Evolutionary conservation across 139 green algal species (phyloP).

Genomic region (Closterium sp.): DNA sequence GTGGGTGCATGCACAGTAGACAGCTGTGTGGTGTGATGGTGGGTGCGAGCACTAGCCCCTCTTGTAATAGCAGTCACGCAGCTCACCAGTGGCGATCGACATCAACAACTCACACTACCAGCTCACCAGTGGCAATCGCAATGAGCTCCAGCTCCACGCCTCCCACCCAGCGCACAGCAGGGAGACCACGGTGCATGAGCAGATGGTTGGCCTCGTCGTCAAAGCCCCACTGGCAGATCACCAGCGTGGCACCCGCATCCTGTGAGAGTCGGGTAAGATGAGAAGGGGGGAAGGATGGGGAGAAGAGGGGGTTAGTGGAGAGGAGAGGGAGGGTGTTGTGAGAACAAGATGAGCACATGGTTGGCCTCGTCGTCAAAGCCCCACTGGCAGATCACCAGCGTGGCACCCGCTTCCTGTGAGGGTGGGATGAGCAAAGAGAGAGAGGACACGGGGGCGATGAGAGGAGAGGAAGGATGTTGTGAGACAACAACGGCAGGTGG

Average conservation of each 20-base stretch:
- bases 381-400: constrained; percentile 96
- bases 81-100: constrained; percentile 90
- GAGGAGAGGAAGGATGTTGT: too few relatives aligned
- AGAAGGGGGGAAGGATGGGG: too few relatives aligned
- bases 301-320: background rate
- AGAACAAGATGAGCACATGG: constrained; percentile 83
- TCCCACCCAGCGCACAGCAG: constrained; percentile 92
- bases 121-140: too few relatives aligned
- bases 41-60: too few relatives aligned
- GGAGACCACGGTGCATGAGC: constrained; percentile 89
- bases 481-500: constrained; percentile 91
- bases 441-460: too few relatives aligned
- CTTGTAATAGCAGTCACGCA: too few relatives aligned
- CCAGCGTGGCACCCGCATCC: constrained; percentile 73
- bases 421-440: too few relatives aligned
- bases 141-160: constrained; percentile 99
- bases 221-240: constrained; percentile 99
- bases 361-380: constrained; percentile 99
- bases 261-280: background rate
- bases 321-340: too few relatives aligned
- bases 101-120: too few relatives aligned
- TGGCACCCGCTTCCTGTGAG: constrained; percentile 65
- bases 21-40: too few relatives aligned
- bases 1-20: too few relatives aligned
- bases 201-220: constrained; percentile 99